phyloP scores from a whole-genome alignment of 768 basidiomycete species.

The Boletus rubescentipes region DNA sequence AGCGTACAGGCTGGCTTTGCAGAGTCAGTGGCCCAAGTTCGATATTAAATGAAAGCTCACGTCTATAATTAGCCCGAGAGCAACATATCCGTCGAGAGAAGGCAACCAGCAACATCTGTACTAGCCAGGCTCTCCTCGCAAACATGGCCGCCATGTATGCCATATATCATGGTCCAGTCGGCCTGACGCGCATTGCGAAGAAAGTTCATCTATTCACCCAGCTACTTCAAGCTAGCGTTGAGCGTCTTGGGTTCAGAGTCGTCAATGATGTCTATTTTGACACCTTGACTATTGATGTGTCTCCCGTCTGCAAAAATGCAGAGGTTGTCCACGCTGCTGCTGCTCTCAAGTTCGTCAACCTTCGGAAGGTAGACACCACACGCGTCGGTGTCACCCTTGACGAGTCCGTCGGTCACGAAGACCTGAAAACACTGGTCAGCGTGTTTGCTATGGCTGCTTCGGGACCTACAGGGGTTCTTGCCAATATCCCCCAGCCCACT shows the following conservation, averaged over 20 bases:
- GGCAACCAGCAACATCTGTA: slow-evolving; percentile 98
- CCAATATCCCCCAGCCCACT: slow-evolving; percentile 46
- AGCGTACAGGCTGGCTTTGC: slow-evolving; percentile 90
- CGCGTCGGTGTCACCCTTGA: slow-evolving; percentile 90
- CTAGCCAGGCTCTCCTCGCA: slow-evolving; percentile 94
- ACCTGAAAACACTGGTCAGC: slow-evolving; percentile 76
- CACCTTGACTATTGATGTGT: slow-evolving; percentile 79
- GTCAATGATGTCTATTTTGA: slow-evolving; percentile 85
- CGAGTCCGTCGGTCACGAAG: slow-evolving; percentile 78
- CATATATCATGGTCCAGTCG: slow-evolving; percentile 91
- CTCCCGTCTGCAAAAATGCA: slow-evolving; percentile 52
- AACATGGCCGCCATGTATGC: slow-evolving; percentile 99
- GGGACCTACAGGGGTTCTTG: slow-evolving; percentile 43
- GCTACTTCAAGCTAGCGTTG: slow-evolving; percentile 65
- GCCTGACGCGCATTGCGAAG: slow-evolving; percentile 79
- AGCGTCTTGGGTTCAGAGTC: slow-evolving; percentile 71
- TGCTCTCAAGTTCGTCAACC: slow-evolving; percentile 68
- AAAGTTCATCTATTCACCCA: slow-evolving; percentile 90
- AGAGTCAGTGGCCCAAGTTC: slow-evolving; percentile 60
- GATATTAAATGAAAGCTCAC: slow-evolving; percentile 10
- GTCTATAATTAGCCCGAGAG: slow-evolving; percentile 66
- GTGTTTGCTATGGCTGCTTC: slow-evolving; percentile 74
- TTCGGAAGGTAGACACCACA: slow-evolving; percentile 71
- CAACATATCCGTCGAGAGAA: slow-evolving; percentile 98
- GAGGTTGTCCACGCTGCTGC: slow-evolving; percentile 70